phyloP scores from a whole-genome alignment of 306 rosid genomes.

The Urtica urens region DNA sequence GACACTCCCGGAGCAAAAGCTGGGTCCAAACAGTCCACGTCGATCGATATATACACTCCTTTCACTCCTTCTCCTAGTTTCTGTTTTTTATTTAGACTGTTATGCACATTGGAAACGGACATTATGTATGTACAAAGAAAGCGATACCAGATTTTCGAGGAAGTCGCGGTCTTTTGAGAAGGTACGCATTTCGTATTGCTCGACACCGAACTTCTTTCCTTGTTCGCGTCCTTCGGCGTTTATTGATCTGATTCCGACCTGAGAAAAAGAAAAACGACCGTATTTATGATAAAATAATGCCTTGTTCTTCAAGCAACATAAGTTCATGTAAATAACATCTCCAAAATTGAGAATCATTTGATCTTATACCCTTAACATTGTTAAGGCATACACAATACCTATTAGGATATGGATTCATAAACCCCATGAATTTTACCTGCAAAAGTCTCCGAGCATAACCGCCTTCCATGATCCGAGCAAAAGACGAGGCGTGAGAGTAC shows the following conservation, averaged over 20 bases:
- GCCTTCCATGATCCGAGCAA: constrained; percentile 98
- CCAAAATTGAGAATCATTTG: no score
- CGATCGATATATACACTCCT: constrained; percentile 85
- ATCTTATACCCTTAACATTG: no score
- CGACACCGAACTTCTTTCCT: constrained; percentile 78
- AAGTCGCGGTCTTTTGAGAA: constrained; percentile 61
- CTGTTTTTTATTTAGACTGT: no score
- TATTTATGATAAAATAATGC: no score
- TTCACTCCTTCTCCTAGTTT: constrained; percentile 92
- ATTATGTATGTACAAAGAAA: background rate
- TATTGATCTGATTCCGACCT: constrained; percentile 90
- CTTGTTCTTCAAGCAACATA: no score
- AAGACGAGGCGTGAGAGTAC: constrained; percentile 89
- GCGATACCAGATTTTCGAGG: constrained; percentile 75
- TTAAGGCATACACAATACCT: no score
- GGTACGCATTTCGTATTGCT: constrained; percentile 87
- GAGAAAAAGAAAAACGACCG: constrained; percentile 24
- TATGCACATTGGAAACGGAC: no score
- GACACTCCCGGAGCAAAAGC: constrained; percentile 99
- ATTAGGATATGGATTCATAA: no score
- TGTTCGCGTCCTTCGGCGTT: constrained; percentile 80
- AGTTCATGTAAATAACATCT: no score
- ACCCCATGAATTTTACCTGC: constrained; percentile 71
- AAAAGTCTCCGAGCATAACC: constrained; percentile 81
- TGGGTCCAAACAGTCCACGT: constrained; percentile 85